Conservation (phyloP, 768 basidiomycete species). For the Crassisporium funariophilum region DNA sequence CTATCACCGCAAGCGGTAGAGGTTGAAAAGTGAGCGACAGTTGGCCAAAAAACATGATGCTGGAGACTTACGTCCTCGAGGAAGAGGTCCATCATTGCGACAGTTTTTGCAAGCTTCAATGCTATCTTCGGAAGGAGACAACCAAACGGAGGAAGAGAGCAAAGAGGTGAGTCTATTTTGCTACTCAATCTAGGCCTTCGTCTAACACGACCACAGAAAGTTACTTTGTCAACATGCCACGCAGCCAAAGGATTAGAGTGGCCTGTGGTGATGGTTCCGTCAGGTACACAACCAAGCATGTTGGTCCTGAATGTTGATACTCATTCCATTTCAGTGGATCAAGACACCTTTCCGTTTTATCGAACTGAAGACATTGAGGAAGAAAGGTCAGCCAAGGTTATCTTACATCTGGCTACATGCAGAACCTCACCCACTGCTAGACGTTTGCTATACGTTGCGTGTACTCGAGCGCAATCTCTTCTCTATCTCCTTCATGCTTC, state of each 20-base stretch:
- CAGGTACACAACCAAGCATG: slow-evolving; percentile 43
- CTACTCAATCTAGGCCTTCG: background rate
- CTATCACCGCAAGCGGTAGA: background rate
- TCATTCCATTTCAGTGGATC: slow-evolving; percentile 51
- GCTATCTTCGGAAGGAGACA: slow-evolving; percentile 79
- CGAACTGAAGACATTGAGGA: slow-evolving; percentile 77
- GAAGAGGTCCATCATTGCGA: slow-evolving; percentile 61
- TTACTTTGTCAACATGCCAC: slow-evolving; percentile 85
- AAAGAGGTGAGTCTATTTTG: slow-evolving; percentile 38
- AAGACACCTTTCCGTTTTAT: slow-evolving; percentile 75
- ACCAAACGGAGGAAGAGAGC: slow-evolving; percentile 51
- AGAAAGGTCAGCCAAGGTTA: slow-evolving; percentile 56
- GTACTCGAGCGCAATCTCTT: slow-evolving; percentile 79
- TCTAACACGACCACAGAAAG: slow-evolving; percentile 52
- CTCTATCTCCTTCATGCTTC: slow-evolving; percentile 58
- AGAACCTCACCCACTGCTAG: slow-evolving; percentile 35
- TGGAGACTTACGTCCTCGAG: background rate
- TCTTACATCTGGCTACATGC: background rate
- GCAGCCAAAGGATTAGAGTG: slow-evolving; percentile 91
- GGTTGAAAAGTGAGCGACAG: slow-evolving; percentile 8
- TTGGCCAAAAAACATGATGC: background rate
- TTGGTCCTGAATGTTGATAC: background rate
- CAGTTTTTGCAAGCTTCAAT: slow-evolving; percentile 78
- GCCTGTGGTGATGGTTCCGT: slow-evolving; percentile 85
- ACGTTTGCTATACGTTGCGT: slow-evolving; percentile 85